Base-by-base conservation (phyloP, 2,329 filamentous ascomycete genomes). In the Diaporthe humulicola region DNA sequence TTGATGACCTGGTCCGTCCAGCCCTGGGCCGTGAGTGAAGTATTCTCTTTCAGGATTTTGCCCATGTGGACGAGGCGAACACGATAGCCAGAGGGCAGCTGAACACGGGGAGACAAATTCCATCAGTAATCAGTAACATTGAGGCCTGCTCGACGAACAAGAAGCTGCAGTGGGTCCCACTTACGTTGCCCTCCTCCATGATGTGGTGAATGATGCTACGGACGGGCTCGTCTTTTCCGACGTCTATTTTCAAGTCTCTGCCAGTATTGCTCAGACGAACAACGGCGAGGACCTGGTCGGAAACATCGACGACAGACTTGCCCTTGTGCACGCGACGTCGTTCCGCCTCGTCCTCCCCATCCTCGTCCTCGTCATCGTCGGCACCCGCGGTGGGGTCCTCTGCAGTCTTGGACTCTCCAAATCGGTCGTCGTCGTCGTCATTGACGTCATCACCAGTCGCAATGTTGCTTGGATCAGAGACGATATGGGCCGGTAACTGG, bases 11-110 rank as follows among this genome's bases (percentile, higher is more conserved):
- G 90, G 48, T 92, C 93, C 76, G 90, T 88, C 94, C 94, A 98
- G 66, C 93, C 93, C 78, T 97, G 93, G 4, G 89, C 88, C 58
- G 87, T 83, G 25, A 98, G 85, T 0, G 92, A 88, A 28, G 90
- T 82, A 71, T 88, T 88, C 77, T 96, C 94, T 77, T 92, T 91
- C 60, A 98, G 88, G 69, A 96, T 90, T 81, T 92, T 95, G 78
- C 96, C 96, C 83, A 97, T 89, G 82, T 98, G 97, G 28, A 91
- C 92, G 75, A 98, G 89, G 71, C 91, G 91, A 69, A 98, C 86
- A 33, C 56, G 61, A 38, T 54, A 48, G 33, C 45, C 42, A 38
- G 64, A 38, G 33, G 42, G 61, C 22, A 66, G 70, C 70, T 76
- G 33, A 9, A 67, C 8, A 30, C n/a, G 9, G 48, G 2, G 48